Conservation (phyloP, 2,329 filamentous ascomycete genomes). For the Verticillium tricorpus region DNA sequence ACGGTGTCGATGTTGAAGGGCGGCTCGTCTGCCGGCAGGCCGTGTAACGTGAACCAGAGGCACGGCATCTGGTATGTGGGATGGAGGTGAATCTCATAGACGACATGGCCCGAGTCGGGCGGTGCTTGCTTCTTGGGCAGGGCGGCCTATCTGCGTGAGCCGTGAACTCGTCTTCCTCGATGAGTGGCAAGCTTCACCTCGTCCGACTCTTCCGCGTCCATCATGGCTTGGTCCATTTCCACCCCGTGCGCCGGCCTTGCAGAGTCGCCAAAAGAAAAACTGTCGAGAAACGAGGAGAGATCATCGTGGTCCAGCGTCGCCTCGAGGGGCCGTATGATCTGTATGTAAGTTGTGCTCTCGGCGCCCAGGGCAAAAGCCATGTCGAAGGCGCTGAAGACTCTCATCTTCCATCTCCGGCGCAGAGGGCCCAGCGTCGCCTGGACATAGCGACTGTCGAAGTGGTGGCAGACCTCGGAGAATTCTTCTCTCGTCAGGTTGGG, state of each 20-base stretch:
- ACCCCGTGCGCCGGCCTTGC: slow-evolving; percentile 14
- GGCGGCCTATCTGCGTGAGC: slow-evolving; percentile 28
- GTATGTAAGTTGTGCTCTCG: slow-evolving; percentile 48
- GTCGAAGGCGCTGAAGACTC: slow-evolving; percentile 46
- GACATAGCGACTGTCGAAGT: slow-evolving; percentile 55
- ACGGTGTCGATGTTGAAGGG: slow-evolving; percentile 63
- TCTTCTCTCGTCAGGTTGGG: slow-evolving; percentile 58
- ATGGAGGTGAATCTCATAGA: slow-evolving; percentile 72
- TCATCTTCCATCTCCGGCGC: slow-evolving; percentile 51
- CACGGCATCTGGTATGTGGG: slow-evolving; percentile 71
- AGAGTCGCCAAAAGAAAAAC: slow-evolving; percentile 36
- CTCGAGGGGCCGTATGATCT: slow-evolving; percentile 51
- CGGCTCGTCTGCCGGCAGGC: slow-evolving; percentile 49
- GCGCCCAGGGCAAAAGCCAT: slow-evolving; percentile 33
- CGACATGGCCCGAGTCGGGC: slow-evolving; percentile 43
- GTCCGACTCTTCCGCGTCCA: slow-evolving; percentile 47
- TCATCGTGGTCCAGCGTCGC: slow-evolving; percentile 36
- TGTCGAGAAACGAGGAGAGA: slow-evolving; percentile 40
- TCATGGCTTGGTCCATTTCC: slow-evolving; percentile 39
- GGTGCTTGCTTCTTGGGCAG: slow-evolving; percentile 24
- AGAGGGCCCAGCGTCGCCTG: slow-evolving; percentile 52
- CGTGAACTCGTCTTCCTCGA: background rate
- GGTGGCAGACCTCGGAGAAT: slow-evolving; percentile 61
- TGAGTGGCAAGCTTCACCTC: slow-evolving; percentile 31
- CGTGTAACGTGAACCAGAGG: slow-evolving; percentile 68